Percentiles rank a stretch among this genome's conserved stretches.
Conservation (phyloP, 176 grass and related monocot genomes). For the Areca catechu region DNA sequence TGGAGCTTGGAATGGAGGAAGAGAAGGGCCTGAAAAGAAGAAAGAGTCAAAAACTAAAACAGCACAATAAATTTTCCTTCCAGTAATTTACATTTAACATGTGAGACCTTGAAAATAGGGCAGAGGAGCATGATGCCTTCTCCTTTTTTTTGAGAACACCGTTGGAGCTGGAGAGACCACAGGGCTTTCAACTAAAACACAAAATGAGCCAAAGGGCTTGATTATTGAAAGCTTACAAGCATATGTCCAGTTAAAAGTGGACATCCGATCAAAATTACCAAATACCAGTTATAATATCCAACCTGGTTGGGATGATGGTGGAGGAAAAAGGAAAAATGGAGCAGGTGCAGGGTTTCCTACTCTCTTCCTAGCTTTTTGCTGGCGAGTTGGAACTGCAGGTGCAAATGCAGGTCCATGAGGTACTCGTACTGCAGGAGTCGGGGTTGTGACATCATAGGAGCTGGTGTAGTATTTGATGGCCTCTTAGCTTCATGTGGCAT, state of each 20-base stretch:
- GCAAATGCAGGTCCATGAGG: slow-evolving; percentile 26
- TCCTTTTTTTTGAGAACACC: slow-evolving; percentile 28
- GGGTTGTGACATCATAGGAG: slow-evolving; percentile 29
- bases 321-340: slow-evolving; percentile 19
- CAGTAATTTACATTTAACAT: neutral
- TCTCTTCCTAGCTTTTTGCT: slow-evolving; percentile 25
- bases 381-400: slow-evolving; percentile 25
- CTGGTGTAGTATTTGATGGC: slow-evolving; percentile 40
- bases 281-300: neutral
- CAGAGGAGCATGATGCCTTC: slow-evolving; percentile 37
- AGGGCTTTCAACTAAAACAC: slow-evolving; percentile 13
- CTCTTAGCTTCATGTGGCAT: slow-evolving; percentile 39
- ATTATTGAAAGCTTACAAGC: too few relatives aligned
- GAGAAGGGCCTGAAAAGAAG: slow-evolving; percentile 34
- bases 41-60: slow-evolving; percentile 8
- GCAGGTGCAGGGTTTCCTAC: slow-evolving; percentile 17
- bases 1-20: slow-evolving; percentile 30
- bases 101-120: slow-evolving; percentile 35
- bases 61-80: neutral
- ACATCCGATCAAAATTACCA: too few relatives aligned
- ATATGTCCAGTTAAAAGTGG: too few relatives aligned
- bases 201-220: neutral
- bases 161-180: slow-evolving; percentile 21
- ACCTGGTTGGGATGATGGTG: slow-evolving; percentile 51
- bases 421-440: slow-evolving; percentile 21